Conservation (phyloP, 345 rosid genomes). For the Euclidium syriacum region DNA sequence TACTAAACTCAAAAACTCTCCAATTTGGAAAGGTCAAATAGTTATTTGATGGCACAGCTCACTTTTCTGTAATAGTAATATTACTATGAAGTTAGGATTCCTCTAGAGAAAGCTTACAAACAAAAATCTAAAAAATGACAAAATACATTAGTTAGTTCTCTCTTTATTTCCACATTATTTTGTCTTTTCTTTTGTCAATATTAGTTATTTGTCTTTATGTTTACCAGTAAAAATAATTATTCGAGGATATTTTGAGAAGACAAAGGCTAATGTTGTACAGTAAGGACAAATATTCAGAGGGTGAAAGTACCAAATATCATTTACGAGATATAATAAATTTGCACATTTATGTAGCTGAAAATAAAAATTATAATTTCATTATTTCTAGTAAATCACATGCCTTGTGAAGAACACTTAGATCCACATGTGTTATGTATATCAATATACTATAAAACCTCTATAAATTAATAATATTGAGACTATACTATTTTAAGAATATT, state of each 20-base stretch:
- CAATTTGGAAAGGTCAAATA: constrained; percentile 10
- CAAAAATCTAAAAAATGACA: constrained; percentile 19
- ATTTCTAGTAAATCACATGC: constrained; percentile 20
- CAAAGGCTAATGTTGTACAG: constrained; percentile 19
- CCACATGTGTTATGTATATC: constrained; percentile 4
- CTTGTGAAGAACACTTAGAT: constrained; percentile 6
- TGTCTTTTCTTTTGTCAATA: constrained; percentile 22
- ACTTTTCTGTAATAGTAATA: neutral
- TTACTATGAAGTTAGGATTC: constrained; percentile 9
- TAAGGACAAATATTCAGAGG: constrained; percentile 23
- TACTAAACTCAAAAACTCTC: neutral
- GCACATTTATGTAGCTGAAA: constrained; percentile 20
- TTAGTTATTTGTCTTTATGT: constrained; percentile 15
- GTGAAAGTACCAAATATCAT: constrained; percentile 25
- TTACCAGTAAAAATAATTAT: constrained; percentile 6
- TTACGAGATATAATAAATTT: constrained; percentile 2
- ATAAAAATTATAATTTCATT: no score
- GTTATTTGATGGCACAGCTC: neutral
- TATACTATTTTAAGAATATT: no score
- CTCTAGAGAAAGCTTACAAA: constrained; percentile 1
- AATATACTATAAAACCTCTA: no score
- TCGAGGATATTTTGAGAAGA: constrained; percentile 17
- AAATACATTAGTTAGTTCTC: neutral
- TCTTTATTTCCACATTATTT: constrained; percentile 12
- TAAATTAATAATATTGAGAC: no score